Conservation (phyloP, 108 stramenopile genomes). For the Epithemia pelagica region DNA sequence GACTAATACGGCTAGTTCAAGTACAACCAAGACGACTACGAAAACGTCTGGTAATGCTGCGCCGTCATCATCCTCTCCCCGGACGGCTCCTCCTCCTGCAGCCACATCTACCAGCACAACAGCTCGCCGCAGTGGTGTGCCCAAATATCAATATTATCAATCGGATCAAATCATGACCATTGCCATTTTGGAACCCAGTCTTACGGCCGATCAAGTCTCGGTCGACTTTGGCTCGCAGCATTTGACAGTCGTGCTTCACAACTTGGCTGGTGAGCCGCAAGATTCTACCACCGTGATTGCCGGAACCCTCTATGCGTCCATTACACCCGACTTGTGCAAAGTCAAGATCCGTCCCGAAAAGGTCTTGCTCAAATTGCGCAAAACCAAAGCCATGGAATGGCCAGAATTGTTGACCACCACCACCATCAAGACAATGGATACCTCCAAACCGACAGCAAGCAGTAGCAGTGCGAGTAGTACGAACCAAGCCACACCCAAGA, state of each 20-base stretch:
- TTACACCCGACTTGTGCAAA: conserved; percentile 53
- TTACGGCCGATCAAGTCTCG: conserved; percentile 41
- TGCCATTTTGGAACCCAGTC: conserved; percentile 69
- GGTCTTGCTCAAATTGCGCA: conserved; percentile 76
- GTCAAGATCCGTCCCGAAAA: conserved; percentile 68
- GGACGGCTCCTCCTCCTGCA: conserved; percentile 6
- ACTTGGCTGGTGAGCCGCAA: conserved; percentile 35
- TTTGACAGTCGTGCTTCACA: conserved; percentile 54
- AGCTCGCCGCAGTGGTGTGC: conserved; percentile 16
- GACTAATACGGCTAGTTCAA: conserved; percentile 13
- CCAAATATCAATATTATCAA: conserved; percentile 94
- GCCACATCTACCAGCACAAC: background rate
- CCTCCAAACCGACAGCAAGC: conserved; percentile 17
- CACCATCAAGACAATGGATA: too few species aligned
- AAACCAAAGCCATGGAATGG: conserved; percentile 65
- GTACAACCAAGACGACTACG: background rate
- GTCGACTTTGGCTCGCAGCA: conserved; percentile 55
- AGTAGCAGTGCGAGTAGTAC: background rate
- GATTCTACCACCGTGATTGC: conserved; percentile 65
- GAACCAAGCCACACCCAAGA: background rate
- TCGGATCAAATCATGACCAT: conserved; percentile 75
- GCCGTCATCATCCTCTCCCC: background rate
- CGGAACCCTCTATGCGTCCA: conserved; percentile 64
- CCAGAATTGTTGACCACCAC: conserved; percentile 40
- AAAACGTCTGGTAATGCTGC: background rate